Evolutionary conservation across 2,329 filamentous ascomycete species (phyloP).

Genomic region (Fusarium pilosicola): DNA sequence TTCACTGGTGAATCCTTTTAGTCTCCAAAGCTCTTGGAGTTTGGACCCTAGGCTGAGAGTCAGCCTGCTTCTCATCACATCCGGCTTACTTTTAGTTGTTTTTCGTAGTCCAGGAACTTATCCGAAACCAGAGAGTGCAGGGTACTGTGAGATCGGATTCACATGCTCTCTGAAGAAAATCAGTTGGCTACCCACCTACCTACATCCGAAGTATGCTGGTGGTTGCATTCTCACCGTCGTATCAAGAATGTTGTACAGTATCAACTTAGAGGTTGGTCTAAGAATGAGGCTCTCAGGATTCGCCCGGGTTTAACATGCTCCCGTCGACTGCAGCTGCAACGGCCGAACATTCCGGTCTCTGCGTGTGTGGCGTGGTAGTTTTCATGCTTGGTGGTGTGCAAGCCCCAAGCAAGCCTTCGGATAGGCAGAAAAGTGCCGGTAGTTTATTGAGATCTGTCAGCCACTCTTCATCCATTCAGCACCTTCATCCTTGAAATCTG

Average conservation of each 20-base stretch:
- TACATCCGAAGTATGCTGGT: background rate
- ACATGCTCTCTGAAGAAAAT: background rate
- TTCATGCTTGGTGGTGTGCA: conserved; percentile 4
- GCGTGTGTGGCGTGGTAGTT: background rate
- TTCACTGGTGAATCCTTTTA: conserved; percentile 20
- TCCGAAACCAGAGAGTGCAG: background rate
- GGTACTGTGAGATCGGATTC: background rate
- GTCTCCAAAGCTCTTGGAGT: background rate
- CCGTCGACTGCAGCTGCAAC: background rate
- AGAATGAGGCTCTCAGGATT: conserved; percentile 23
- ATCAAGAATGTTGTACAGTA: conserved; percentile 3
- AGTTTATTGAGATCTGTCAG: background rate
- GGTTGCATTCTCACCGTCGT: background rate
- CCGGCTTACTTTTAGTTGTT: background rate
- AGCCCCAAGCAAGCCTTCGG: background rate
- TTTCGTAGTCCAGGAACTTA: background rate
- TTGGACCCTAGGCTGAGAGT: conserved; percentile 10
- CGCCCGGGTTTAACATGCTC: conserved; percentile 1
- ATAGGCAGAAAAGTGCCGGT: background rate
- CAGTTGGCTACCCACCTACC: background rate
- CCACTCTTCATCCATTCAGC: background rate
- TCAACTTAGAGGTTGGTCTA: background rate
- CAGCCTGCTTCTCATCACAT: background rate
- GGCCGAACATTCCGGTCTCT: conserved; percentile 24
- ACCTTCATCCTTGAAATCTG: background rate